These are phyloP conservation scores for Apophysomyces trapeziformis DNA, from an alignment of 371 early-diverging fungal genomes.

Conservation along the genomic window DNA sequence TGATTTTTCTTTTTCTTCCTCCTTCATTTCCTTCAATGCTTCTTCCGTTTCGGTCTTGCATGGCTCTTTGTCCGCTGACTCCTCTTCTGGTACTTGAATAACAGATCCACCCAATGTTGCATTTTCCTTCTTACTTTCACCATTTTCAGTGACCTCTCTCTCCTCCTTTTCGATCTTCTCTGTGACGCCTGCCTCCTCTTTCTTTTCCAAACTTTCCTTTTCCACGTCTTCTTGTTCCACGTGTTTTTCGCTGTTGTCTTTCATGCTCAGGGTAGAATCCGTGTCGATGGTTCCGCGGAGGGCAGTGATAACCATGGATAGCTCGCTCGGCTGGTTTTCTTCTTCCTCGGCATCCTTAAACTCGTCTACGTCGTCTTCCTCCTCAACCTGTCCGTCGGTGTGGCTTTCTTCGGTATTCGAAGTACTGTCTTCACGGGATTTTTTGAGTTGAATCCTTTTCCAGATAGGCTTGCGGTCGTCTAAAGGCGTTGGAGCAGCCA, in stretches of 20 bases:
- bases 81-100: background rate
- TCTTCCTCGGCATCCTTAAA: slow-evolving; percentile 12
- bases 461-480: slow-evolving; percentile 19
- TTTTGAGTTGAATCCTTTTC: slow-evolving; percentile 15
- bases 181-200: background rate
- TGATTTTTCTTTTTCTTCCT: background rate
- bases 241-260: background rate
- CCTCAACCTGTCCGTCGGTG: background rate
- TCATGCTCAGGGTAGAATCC: slow-evolving; percentile 8
- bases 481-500: slow-evolving; percentile 10
- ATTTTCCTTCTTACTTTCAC: background rate
- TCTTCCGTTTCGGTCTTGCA: background rate
- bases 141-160: slow-evolving; percentile 11
- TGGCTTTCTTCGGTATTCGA: background rate
- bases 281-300: slow-evolving; percentile 21
- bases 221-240: slow-evolving; percentile 9
- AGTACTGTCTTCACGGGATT: background rate
- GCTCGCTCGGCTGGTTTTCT: slow-evolving; percentile 16
- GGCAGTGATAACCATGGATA: slow-evolving; percentile 23
- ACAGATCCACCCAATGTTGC: background rate
- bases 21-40: background rate
- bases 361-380: background rate
- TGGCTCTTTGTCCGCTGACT: background rate
- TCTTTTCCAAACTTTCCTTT: background rate
- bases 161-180: slow-evolving; percentile 3